Evolutionary conservation across 805 yeast species (phyloP).

Genomic region (Wickerhamomyces chambardii): DNA sequence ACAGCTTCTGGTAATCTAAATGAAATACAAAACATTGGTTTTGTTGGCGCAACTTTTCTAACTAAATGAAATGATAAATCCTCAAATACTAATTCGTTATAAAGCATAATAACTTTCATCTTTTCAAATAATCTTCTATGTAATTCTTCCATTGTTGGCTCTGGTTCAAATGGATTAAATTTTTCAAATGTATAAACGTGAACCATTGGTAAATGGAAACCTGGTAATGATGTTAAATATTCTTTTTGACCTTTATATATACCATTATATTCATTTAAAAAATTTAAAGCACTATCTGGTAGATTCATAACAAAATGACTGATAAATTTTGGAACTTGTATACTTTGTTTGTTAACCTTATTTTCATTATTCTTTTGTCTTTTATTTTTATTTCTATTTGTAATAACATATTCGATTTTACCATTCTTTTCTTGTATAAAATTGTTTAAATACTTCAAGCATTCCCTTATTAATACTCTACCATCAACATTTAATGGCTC

Average conservation of each 20-base stretch:
- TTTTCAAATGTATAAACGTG: conserved; percentile 94
- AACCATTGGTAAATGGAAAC: conserved; percentile 58
- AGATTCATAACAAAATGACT: conserved; percentile 89
- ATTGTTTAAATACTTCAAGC: conserved; percentile 42
- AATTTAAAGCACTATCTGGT: conserved; percentile 87
- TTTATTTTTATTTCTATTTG: conserved; percentile 25
- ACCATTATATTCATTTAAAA: conserved; percentile 71
- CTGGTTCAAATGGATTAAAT: conserved; percentile 65
- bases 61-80: conserved; percentile 68
- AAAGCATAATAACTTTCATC: conserved; percentile 33
- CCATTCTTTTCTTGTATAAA: conserved; percentile 31
- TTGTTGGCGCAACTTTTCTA: conserved; percentile 93
- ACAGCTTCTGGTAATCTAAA: conserved; percentile 64
- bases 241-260: conserved; percentile 40
- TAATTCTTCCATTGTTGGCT: conserved; percentile 61
- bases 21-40: conserved; percentile 89
- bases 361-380: conserved; percentile 10
- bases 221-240: conserved; percentile 27
- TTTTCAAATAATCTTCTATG: conserved; percentile 55
- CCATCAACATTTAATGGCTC: conserved; percentile 72
- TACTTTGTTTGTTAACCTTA: no score
- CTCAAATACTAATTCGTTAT: conserved; percentile 35
- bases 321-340: conserved; percentile 46
- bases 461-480: conserved; percentile 59
- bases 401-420: conserved; percentile 27